Evolutionary conservation across 148 eudicot species (phyloP).

Genomic region (Silene conica): DNA sequence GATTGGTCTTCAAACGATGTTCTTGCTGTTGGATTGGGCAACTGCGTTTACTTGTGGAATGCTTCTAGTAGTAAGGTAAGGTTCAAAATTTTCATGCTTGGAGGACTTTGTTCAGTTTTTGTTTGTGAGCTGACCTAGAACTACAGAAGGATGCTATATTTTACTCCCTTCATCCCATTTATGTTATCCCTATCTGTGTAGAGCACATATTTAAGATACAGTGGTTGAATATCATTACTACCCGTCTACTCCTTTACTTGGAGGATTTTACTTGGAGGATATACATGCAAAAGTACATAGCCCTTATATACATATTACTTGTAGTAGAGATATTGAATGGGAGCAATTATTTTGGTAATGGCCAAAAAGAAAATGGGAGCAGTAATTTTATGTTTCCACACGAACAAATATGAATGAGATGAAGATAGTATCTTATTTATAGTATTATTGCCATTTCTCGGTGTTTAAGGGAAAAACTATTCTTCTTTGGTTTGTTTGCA

Average conservation of each 20-base stretch:
- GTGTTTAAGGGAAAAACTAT: too few species aligned
- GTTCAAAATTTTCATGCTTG: neutral
- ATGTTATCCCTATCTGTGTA: neutral
- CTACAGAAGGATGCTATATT: neutral
- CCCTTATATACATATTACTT: neutral
- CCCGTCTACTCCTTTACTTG: too few species aligned
- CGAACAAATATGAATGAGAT: too few species aligned
- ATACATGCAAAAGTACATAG: neutral
- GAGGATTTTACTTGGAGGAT: too few species aligned
- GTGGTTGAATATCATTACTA: neutral
- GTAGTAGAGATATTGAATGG: too few species aligned
- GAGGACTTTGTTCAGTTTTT: neutral
- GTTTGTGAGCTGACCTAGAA: neutral
- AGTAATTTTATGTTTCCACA: too few species aligned
- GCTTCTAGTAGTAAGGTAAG: slow-evolving; percentile 59
- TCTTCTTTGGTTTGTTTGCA: neutral
- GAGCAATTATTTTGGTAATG: too few species aligned
- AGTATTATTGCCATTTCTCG: too few species aligned
- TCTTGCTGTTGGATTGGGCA: slow-evolving; percentile 82
- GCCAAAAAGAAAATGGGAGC: too few species aligned
- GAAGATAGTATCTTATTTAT: too few species aligned
- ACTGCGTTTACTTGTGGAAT: slow-evolving; percentile 88
- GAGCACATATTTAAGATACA: too few species aligned
- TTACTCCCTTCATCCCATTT: neutral
- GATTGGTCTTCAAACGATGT: slow-evolving; percentile 91